These are phyloP conservation scores for Protomyces gravidus DNA, from an alignment of 1,139 yeast genomes.

Conservation along the genomic window DNA sequence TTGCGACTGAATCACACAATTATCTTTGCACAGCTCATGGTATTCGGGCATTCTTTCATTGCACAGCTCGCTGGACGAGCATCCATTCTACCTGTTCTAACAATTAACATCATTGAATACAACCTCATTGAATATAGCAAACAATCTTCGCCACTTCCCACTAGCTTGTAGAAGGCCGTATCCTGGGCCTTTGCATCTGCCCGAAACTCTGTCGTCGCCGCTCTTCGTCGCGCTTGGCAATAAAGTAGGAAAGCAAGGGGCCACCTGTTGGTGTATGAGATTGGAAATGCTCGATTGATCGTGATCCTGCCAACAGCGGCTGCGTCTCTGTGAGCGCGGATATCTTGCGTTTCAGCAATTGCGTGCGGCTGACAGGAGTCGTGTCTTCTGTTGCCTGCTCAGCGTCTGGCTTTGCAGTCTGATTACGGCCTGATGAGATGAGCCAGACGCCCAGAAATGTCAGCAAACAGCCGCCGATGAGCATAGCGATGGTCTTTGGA, in stretches of 20 bases:
- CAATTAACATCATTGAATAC: no score
- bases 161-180: background rate
- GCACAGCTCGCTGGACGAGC: background rate
- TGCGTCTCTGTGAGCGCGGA: conserved; percentile 10
- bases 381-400: background rate
- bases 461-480: conserved; percentile 42
- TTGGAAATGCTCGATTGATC: background rate
- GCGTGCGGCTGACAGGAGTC: background rate
- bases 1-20: conserved; percentile 1
- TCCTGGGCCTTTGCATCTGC: background rate
- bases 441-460: conserved; percentile 46
- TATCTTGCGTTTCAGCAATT: conserved; percentile 7
- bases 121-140: background rate
- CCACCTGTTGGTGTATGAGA: conserved; percentile 2
- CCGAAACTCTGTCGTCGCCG: conserved; percentile 6
- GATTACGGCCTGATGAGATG: conserved; percentile 37
- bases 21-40: background rate
- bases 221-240: conserved; percentile 16
- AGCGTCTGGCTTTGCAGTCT: background rate
- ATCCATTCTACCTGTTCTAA: no score
- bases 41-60: background rate
- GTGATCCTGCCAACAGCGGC: conserved; percentile 11
- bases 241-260: conserved; percentile 14
- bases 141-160: background rate
- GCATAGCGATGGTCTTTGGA: conserved; percentile 35